A percentile compares a stretch with the other conserved stretches of the same genome.
Conservation (phyloP, 2,329 filamentous ascomycete species). For the Didymella keratinophila region DNA sequence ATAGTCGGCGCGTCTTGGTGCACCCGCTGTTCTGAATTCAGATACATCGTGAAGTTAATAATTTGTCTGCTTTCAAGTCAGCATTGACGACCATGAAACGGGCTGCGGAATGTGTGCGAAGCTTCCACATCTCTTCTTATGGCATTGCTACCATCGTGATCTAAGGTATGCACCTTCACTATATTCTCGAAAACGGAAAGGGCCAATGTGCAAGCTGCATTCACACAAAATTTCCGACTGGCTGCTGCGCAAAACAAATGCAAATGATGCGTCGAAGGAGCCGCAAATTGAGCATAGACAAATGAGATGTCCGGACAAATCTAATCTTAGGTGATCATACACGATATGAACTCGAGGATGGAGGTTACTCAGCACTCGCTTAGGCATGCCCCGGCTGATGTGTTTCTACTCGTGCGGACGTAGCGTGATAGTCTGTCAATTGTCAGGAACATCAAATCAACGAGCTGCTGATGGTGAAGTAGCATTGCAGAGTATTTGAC, state of each 20-base stretch:
- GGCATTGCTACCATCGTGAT: conserved; percentile 19
- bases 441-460: background rate
- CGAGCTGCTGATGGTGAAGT: background rate
- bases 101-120: conserved; percentile 23
- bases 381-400: conserved; percentile 16
- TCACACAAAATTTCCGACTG: conserved; percentile 6
- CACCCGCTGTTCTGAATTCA: conserved; percentile 7
- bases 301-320: conserved; percentile 30
- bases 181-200: background rate
- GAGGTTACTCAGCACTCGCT: conserved; percentile 45
- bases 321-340: conserved; percentile 47
- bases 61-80: conserved; percentile 39
- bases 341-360: conserved; percentile 32
- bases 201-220: conserved; percentile 1
- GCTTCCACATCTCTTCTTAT: conserved; percentile 28
- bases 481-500: conserved; percentile 9
- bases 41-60: conserved; percentile 6
- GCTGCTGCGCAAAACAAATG: background rate
- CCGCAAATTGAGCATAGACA: conserved; percentile 25
- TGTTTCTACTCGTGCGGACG: conserved; percentile 22
- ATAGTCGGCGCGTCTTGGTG: conserved; percentile 14
- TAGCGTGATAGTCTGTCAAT: background rate
- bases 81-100: conserved; percentile 38
- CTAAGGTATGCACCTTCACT: conserved; percentile 13
- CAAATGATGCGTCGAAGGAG: conserved; percentile 2